A percentile compares a stretch with the other conserved stretches of the same genome.
phyloP scores from a whole-genome alignment of 2,329 filamentous ascomycete genomes.

The Bisporella sp. region DNA sequence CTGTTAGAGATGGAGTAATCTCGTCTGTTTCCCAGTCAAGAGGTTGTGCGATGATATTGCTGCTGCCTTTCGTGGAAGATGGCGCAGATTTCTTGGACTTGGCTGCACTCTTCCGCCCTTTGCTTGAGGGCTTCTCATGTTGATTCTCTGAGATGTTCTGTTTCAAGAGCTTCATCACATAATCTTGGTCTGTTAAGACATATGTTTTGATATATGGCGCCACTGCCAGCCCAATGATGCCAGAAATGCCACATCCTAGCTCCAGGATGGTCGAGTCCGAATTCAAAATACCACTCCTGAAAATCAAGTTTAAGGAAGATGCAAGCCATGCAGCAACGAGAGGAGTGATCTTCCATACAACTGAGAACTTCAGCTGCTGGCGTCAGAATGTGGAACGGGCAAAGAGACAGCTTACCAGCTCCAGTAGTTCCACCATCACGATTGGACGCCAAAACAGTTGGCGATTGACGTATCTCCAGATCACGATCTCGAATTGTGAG shows the following conservation, averaged over 20 bases:
- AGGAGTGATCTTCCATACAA: slow-evolving; percentile 88
- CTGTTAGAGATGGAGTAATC: slow-evolving; percentile 35
- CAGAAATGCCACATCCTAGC: slow-evolving; percentile 82
- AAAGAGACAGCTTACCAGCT: slow-evolving; percentile 42
- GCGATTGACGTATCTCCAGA: slow-evolving; percentile 75
- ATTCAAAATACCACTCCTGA: slow-evolving; percentile 45
- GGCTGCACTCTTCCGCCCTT: slow-evolving; percentile 15
- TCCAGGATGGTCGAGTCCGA: slow-evolving; percentile 60
- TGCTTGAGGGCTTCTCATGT: slow-evolving; percentile 8
- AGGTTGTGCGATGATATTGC: slow-evolving; percentile 48
- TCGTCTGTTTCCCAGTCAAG: slow-evolving; percentile 79
- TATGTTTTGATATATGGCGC: slow-evolving; percentile 54
- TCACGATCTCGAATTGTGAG: slow-evolving; percentile 63
- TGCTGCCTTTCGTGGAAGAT: not conserved
- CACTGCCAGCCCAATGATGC: slow-evolving; percentile 66
- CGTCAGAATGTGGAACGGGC: slow-evolving; percentile 1
- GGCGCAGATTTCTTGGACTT: slow-evolving; percentile 14
- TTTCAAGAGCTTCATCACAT: slow-evolving; percentile 70
- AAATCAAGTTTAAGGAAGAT: slow-evolving; percentile 55
- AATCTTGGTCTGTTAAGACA: slow-evolving; percentile 80
- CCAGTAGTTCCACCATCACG: slow-evolving; percentile 68
- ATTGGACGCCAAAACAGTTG: slow-evolving; percentile 69
- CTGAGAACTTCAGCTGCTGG: slow-evolving; percentile 33
- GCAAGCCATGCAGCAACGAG: slow-evolving; percentile 76
- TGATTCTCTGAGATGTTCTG: slow-evolving; percentile 66